These are phyloP conservation scores for Aspergillus oerlinghausenensis DNA, from an alignment of 2,329 filamentous ascomycete species.

Conservation along the genomic window DNA sequence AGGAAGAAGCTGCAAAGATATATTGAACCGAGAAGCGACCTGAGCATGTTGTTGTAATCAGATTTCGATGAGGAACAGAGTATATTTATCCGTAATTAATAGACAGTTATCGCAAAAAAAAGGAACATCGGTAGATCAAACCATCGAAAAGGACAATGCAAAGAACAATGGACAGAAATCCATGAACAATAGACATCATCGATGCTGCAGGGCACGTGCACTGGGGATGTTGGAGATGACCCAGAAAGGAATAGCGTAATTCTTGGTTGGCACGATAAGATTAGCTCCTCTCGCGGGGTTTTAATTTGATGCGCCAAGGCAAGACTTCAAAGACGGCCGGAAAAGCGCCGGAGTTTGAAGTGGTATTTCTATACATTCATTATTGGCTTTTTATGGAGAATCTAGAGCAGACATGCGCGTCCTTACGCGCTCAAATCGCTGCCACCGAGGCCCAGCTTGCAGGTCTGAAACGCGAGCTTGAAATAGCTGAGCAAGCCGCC, in stretches of 20 bases:
- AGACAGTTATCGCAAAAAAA: not conserved
- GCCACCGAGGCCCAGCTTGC: constrained; percentile 34
- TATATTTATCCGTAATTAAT: not conserved
- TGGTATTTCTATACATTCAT: not conserved
- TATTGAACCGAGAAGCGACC: constrained; percentile 46
- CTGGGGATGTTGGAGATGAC: not conserved
- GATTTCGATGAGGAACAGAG: not conserved
- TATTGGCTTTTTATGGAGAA: constrained; percentile 12
- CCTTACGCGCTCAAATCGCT: constrained; percentile 33
- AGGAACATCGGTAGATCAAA: not conserved
- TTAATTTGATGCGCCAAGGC: not conserved
- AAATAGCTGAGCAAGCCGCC: constrained; percentile 25
- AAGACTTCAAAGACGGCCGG: not conserved
- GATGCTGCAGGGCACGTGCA: no score
- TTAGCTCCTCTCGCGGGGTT: not conserved
- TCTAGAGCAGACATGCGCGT: constrained; percentile 25
- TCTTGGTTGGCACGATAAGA: not conserved
- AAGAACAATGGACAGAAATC: not conserved
- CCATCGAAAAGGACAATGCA: not conserved
- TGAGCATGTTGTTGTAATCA: constrained; percentile 36
- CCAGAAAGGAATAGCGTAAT: not conserved
- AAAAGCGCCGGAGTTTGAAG: not conserved
- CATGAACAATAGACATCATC: no score
- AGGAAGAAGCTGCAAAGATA: constrained; percentile 47
- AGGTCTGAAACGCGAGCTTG: constrained; percentile 33